Conservation (phyloP, 441 rosid genomes). For the Erysimum cheiri region DNA sequence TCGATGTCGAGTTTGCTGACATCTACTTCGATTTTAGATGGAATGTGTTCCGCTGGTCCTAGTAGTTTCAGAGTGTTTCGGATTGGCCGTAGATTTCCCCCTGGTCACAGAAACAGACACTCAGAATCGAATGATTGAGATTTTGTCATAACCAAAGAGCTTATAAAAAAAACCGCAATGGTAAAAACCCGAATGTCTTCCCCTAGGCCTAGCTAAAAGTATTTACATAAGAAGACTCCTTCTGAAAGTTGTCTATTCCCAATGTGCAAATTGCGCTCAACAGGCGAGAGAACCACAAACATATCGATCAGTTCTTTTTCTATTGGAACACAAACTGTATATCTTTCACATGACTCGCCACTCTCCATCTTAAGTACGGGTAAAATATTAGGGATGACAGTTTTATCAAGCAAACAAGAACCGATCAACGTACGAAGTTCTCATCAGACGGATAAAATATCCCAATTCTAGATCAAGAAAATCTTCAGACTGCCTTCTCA, state of each 20-base stretch:
- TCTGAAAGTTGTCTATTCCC: not conserved
- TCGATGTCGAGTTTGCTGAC: conserved; percentile 79
- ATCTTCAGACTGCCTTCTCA: not conserved
- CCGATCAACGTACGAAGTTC: not conserved
- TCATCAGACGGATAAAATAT: not conserved
- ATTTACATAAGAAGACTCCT: conserved; percentile 1
- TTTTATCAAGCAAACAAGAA: not conserved
- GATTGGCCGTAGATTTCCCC: conserved; percentile 63
- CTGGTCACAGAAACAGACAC: conserved; percentile 40
- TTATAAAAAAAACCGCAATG: not conserved
- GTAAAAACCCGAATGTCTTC: not conserved
- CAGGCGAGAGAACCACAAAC: conserved; percentile 1
- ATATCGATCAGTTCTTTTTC: not conserved
- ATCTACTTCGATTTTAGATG: conserved; percentile 85
- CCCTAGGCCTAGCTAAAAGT: not conserved
- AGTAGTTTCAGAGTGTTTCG: conserved; percentile 59
- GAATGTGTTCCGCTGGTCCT: conserved; percentile 79
- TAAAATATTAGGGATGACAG: too few species aligned
- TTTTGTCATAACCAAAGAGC: not conserved
- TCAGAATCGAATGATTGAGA: not conserved
- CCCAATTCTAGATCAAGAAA: not conserved
- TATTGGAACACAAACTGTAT: too few species aligned
- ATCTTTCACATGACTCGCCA: too few species aligned
- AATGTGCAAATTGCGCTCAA: not conserved
- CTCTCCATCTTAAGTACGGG: too few species aligned